Evolutionary conservation across 2,329 filamentous ascomycete species (phyloP).

Genomic region (Dactylellina haptotyla): DNA sequence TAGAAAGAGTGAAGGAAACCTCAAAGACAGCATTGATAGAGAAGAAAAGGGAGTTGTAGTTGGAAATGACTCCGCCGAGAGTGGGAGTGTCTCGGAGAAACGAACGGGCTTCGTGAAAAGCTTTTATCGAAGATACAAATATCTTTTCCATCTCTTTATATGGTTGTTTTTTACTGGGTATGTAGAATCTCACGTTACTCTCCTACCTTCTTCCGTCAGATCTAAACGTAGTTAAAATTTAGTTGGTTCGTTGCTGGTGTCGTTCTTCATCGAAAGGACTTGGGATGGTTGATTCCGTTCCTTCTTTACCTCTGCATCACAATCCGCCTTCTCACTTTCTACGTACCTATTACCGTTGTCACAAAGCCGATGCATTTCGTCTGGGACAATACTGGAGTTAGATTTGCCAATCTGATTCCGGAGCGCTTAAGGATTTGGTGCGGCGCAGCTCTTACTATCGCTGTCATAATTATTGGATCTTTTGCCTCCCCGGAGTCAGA

Average conservation of each 20-base stretch:
- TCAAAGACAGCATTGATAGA: conserved; percentile 37
- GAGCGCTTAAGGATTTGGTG: conserved; percentile 71
- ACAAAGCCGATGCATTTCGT: conserved; percentile 73
- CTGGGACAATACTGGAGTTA: conserved; percentile 74
- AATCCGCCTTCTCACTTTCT: conserved; percentile 77
- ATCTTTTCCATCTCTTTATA: conserved; percentile 30
- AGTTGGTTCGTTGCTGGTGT: conserved; percentile 82
- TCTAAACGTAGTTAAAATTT: conserved; percentile 18
- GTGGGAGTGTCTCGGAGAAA: conserved; percentile 31
- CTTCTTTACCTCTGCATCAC: conserved; percentile 79
- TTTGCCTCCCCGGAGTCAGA: conserved; percentile 76
- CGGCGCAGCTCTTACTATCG: conserved; percentile 73
- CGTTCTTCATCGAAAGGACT: conserved; percentile 75
- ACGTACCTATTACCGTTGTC: conserved; percentile 74
- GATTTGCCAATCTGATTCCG: conserved; percentile 72
- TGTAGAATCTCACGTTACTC: conserved; percentile 57
- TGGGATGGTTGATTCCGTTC: conserved; percentile 85
- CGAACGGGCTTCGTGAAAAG: conserved; percentile 13
- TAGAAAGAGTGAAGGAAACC: conserved; percentile 7
- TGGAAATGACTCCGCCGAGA: conserved; percentile 44
- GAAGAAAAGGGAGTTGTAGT: conserved; percentile 40
- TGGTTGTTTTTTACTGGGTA: conserved; percentile 67
- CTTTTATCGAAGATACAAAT: conserved; percentile 40
- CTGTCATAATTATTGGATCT: conserved; percentile 78
- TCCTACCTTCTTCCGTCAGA: conserved; percentile 11